Evolutionary conservation across 2,329 filamentous ascomycete species (phyloP), one percentile per base, ranked within the genome.

Genomic region (Colletotrichum zoysiae): DNA sequence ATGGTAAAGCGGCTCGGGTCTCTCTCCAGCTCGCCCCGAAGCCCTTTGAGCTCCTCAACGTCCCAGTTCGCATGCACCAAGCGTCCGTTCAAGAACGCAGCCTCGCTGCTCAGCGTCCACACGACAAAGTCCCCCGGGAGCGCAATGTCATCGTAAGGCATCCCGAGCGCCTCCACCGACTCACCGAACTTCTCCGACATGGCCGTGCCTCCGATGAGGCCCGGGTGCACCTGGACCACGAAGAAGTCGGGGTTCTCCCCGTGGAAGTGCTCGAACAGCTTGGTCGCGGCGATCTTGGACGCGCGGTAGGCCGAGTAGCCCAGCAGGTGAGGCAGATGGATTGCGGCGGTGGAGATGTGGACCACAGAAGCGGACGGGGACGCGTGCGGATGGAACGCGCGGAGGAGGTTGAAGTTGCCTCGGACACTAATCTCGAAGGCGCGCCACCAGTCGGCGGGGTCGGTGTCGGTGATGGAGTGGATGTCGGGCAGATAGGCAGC

Each of bases 31-130:
- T 58, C 58, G 2, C 42, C 73, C 38, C 61, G 68, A 38, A 71
- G 64, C 42, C 61, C 68, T 75, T 84, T 83, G 35, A 88, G 78
- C 74, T 87, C 86, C 38, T 85, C 81, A 0, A 87, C 81, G 76
- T 88, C 86, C 86, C 85, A 88, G n/a, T 84, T 84, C 12, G 81
- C 80, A 81, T 83, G 87, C 1, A 87, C 74, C 20, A 84, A 83
- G 40, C 83, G 84, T 1, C 82, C 79, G 46, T 81, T 83, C 50
- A 88, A 73, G 70, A 87, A 87, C 5, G 70, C 74, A 0, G 86
- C 84, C 73, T 88, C 84, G 1, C 80, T 74, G 40, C 81, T 83
- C 0, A 82, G 79, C 20, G 83, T 76, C 85, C 85, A 86, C 5
- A 86, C 79, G 3, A 77, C 70, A 73, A 86, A 86, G 58, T 82